These are phyloP conservation scores for Nasturtium officinale DNA, from an alignment of 345 rosid species.

Conservation along the genomic window DNA sequence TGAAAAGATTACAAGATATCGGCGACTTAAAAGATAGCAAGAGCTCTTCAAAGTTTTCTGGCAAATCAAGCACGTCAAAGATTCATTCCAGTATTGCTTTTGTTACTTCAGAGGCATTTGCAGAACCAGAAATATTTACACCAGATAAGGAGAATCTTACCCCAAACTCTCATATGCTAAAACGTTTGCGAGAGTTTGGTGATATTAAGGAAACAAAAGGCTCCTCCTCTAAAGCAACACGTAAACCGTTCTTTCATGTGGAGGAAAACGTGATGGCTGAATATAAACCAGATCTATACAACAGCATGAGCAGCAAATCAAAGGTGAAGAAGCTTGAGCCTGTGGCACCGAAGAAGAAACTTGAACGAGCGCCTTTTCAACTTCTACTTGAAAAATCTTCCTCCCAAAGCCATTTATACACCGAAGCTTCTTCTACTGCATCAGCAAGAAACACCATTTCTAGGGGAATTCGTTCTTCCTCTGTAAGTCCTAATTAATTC, in stretches of 20 bases:
- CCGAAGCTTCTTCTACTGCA: conserved; percentile 30
- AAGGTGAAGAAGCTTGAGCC: conserved; percentile 44
- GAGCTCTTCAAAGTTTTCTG: conserved; percentile 34
- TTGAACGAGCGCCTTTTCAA: conserved; percentile 65
- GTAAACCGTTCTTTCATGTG: conserved; percentile 42
- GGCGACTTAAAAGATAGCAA: conserved; percentile 49
- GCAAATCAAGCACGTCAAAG: conserved; percentile 23
- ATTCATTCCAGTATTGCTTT: conserved; percentile 11
- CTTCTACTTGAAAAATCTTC: conserved; percentile 46
- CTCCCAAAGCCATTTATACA: conserved; percentile 43
- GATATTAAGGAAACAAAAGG: conserved; percentile 49
- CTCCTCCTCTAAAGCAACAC: conserved; percentile 36
- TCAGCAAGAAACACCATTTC: conserved; percentile 45
- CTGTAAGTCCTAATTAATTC: conserved; percentile 46
- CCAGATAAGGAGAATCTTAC: conserved; percentile 85
- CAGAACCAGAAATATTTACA: conserved; percentile 62
- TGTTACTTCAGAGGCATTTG: conserved; percentile 12
- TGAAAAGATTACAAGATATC: conserved; percentile 52
- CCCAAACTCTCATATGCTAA: conserved; percentile 57
- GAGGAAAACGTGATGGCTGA: conserved; percentile 47
- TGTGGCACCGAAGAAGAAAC: conserved; percentile 36
- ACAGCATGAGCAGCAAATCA: conserved; percentile 35
- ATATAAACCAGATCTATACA: conserved; percentile 35
- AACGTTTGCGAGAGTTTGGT: conserved; percentile 50
- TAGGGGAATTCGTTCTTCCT: conserved; percentile 43